phyloP scores from a whole-genome alignment of 148 eudicot genomes.

The Rhododendron vialii region DNA sequence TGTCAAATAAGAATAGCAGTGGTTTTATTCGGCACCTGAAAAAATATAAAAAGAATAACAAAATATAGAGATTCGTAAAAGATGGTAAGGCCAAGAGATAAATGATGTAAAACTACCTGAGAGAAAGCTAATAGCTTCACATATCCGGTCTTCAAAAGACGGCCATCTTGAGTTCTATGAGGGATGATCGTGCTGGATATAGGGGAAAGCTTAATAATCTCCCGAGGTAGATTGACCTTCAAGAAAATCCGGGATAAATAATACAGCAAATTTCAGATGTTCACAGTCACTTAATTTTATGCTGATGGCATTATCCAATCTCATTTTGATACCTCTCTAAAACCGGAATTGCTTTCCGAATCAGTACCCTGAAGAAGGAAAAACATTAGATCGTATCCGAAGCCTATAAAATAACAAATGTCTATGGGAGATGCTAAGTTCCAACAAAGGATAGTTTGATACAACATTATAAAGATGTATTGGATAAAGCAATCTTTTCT shows the following conservation, averaged over 20 bases:
- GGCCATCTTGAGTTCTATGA: conserved; percentile 77
- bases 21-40: neutral
- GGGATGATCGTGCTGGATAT: conserved; percentile 79
- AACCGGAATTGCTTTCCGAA: conserved; percentile 24
- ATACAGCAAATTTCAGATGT: neutral
- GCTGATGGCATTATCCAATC: neutral
- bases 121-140: conserved; percentile 77
- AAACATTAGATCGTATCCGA: neutral
- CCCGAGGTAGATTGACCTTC: conserved; percentile 83
- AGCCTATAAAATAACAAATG: neutral
- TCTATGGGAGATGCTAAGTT: neutral
- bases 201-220: conserved; percentile 80
- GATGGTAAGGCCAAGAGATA: neutral
- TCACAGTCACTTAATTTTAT: neutral
- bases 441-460: neutral
- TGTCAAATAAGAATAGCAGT: conserved; percentile 19
- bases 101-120: conserved; percentile 46
- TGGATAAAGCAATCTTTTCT: neutral
- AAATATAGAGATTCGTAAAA: neutral
- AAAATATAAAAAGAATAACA: neutral
- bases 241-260: conserved; percentile 1
- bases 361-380: conserved; percentile 50
- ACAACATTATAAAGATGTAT: neutral
- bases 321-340: conserved; percentile 56
- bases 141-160: conserved; percentile 68